phyloP scores from a whole-genome alignment of 2,329 filamentous ascomycete genomes.

The Colletotrichum echinochloae region DNA sequence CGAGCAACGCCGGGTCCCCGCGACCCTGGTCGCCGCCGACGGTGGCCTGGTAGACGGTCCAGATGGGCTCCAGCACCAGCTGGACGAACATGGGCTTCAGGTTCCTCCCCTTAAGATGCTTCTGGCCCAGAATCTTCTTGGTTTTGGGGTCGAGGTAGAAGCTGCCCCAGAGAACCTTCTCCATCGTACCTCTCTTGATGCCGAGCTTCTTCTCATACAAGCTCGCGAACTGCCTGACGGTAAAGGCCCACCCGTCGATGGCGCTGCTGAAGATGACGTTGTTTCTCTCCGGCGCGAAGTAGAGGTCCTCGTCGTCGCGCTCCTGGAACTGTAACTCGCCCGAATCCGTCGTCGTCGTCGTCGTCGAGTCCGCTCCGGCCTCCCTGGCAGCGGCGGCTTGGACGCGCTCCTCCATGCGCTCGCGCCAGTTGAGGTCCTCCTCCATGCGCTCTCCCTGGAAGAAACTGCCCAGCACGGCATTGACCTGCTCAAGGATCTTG shows the following conservation, averaged over 20 bases:
- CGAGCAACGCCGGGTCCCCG: conserved; percentile 83
- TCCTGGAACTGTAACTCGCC: conserved; percentile 83
- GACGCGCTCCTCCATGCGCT: conserved; percentile 88
- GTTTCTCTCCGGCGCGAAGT: conserved; percentile 97
- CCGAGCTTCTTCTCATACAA: conserved; percentile 97
- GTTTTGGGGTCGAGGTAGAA: conserved; percentile 98
- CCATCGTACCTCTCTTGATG: conserved; percentile 87
- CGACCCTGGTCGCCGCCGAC: conserved; percentile 84
- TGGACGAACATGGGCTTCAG: conserved; percentile 99
- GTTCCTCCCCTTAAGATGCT: conserved; percentile 91
- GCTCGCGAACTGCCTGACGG: conserved; percentile 90
- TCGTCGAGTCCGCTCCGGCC: conserved; percentile 51
- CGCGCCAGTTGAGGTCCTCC: conserved; percentile 95
- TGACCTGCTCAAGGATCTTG: conserved; percentile 94
- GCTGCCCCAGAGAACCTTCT: conserved; percentile 96
- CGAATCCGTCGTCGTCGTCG: conserved; percentile 56
- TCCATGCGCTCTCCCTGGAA: conserved; percentile 99
- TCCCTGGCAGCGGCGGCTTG: conserved; percentile 62
- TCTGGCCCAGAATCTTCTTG: conserved; percentile 89
- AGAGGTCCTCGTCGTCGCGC: conserved; percentile 94
- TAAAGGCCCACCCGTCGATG: conserved; percentile 99
- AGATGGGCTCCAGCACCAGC: conserved; percentile 93
- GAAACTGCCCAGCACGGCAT: conserved; percentile 96
- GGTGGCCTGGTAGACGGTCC: conserved; percentile 94
- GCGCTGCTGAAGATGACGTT: conserved; percentile 99